Conservation (phyloP, 495 filamentous ascomycete genomes). For the Penicillium atrosanguineum region DNA sequence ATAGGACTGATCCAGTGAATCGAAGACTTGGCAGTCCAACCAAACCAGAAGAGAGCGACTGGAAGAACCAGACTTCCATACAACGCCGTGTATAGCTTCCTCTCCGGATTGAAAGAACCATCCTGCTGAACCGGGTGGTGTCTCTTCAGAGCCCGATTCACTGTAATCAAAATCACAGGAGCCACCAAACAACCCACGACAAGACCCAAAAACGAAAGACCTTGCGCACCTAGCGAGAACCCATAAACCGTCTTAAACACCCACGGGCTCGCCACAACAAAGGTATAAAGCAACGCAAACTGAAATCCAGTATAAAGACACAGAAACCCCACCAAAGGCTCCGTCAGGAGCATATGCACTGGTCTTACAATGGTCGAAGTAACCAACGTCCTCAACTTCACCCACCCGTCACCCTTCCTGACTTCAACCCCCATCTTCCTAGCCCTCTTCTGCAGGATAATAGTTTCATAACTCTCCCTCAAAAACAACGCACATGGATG, state of each 20-base stretch:
- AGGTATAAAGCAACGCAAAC: slow-evolving; percentile 43
- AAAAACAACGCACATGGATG: slow-evolving; percentile 36
- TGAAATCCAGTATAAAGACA: slow-evolving; percentile 39
- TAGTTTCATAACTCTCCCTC: slow-evolving; percentile 53
- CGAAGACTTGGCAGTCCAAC: slow-evolving; percentile 37
- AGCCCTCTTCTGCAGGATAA: slow-evolving; percentile 42
- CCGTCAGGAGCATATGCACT: slow-evolving; percentile 58
- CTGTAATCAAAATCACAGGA: slow-evolving; percentile 10
- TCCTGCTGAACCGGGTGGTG: slow-evolving; percentile 7
- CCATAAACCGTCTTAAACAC: slow-evolving; percentile 36
- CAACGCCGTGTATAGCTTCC: slow-evolving; percentile 41
- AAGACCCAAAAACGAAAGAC: slow-evolving; percentile 23
- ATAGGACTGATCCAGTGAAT: slow-evolving; percentile 56
- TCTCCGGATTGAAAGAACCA: slow-evolving; percentile 28
- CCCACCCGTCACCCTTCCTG: neutral
- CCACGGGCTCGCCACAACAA: slow-evolving; percentile 35
- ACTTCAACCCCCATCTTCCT: slow-evolving; percentile 16
- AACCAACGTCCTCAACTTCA: slow-evolving; percentile 5
- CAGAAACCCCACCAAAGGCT: slow-evolving; percentile 57
- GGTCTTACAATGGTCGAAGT: slow-evolving; percentile 35
- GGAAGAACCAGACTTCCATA: slow-evolving; percentile 45
- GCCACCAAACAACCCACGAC: slow-evolving; percentile 11
- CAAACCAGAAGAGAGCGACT: slow-evolving; percentile 50
- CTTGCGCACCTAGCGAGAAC: slow-evolving; percentile 16
- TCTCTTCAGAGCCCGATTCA: slow-evolving; percentile 19